Percentiles rank a stretch among this genome's conserved stretches.
Conservation (phyloP, 2,329 filamentous ascomycete genomes). For the Fusarium concolor region DNA sequence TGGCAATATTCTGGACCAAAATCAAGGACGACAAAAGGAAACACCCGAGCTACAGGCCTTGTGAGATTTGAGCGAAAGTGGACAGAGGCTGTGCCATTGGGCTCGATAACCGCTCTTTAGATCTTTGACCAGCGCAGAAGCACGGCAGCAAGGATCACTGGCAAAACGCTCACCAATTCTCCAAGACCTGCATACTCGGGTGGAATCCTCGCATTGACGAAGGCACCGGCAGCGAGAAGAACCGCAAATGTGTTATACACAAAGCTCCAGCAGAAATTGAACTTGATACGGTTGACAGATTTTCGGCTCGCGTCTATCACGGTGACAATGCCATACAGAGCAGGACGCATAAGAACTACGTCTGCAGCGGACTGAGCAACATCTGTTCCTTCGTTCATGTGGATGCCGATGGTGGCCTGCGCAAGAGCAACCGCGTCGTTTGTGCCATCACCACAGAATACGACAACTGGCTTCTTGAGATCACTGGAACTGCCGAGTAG, state of each 20-base stretch:
- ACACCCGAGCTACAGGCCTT: background rate
- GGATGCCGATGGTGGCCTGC: slow-evolving; percentile 76
- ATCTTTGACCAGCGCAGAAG: slow-evolving; percentile 45
- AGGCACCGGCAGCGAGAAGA: slow-evolving; percentile 73
- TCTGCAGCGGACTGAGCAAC: slow-evolving; percentile 76
- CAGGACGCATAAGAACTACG: slow-evolving; percentile 71
- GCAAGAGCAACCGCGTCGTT: slow-evolving; percentile 82
- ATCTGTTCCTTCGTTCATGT: slow-evolving; percentile 72
- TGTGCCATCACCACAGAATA: slow-evolving; percentile 83
- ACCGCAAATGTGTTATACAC: slow-evolving; percentile 78
- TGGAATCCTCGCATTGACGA: slow-evolving; percentile 64
- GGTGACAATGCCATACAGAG: slow-evolving; percentile 66
- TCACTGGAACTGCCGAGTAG: slow-evolving; percentile 47
- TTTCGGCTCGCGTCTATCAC: slow-evolving; percentile 66
- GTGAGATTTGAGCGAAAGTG: slow-evolving; percentile 12
- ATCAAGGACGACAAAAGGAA: background rate
- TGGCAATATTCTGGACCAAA: slow-evolving; percentile 12
- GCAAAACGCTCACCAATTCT: slow-evolving; percentile 79
- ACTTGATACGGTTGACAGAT: slow-evolving; percentile 62
- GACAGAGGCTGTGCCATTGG: no score
- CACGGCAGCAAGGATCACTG: slow-evolving; percentile 64
- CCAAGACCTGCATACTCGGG: slow-evolving; percentile 76
- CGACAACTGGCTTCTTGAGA: slow-evolving; percentile 56
- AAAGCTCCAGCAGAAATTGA: slow-evolving; percentile 78
- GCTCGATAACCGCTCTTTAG: slow-evolving; percentile 4